Percentiles rank a stretch among this genome's conserved stretches.
Evolutionary conservation across 2,329 filamentous ascomycete species (phyloP).

Genomic region (Pseudohalonectria lignicola): DNA sequence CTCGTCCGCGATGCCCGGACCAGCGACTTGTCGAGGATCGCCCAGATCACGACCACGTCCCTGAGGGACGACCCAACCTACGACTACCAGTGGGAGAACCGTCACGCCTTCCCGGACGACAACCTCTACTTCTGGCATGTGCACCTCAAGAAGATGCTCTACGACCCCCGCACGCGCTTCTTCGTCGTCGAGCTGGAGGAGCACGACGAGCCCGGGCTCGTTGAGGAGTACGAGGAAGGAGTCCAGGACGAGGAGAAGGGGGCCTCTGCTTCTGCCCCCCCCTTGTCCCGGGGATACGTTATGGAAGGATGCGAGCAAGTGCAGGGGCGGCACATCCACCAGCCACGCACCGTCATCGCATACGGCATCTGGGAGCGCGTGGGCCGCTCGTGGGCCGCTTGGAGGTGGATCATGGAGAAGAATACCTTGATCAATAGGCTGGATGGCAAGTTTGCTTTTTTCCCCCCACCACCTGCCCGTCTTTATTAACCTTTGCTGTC

Average conservation of each 20-base stretch:
- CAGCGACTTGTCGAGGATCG: neutral
- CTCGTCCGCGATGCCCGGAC: neutral
- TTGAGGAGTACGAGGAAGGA: neutral
- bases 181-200: neutral
- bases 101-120: neutral
- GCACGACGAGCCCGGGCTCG: neutral
- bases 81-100: neutral
- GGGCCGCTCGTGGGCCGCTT: neutral
- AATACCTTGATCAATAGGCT: neutral
- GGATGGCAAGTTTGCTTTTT: neutral
- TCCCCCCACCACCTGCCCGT: neutral
- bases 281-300: too few species aligned
- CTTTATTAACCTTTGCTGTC: neutral
- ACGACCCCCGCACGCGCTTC: neutral
- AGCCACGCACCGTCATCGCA: neutral
- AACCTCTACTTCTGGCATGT: neutral
- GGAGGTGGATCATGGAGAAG: neutral
- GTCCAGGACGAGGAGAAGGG: neutral
- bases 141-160: neutral
- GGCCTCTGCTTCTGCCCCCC: too few species aligned
- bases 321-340: neutral
- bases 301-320: neutral
- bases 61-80: neutral
- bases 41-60: neutral
- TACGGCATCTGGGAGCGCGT: neutral